These are phyloP conservation scores for Sporodiniella umbellata DNA, from an alignment of 371 early-diverging fungal species.

Conservation along the genomic window DNA sequence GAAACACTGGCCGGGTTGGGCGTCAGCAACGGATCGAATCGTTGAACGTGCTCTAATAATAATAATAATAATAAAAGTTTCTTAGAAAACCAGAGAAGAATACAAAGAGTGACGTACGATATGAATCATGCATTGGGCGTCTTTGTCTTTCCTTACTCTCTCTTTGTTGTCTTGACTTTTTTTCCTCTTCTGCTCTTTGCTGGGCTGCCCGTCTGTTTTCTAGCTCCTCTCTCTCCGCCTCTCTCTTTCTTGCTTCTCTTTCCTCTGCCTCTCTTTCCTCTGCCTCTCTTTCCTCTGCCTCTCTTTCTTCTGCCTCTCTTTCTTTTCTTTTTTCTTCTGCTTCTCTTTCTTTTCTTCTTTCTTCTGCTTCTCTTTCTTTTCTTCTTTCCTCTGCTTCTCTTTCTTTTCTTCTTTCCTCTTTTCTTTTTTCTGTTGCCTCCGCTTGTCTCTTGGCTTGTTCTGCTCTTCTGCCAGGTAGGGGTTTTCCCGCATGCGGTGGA, in stretches of 20 bases:
- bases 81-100: neutral
- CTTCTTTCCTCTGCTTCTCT: conserved; percentile 22
- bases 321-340: conserved; percentile 10
- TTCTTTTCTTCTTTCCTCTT: conserved; percentile 14
- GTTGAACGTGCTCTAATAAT: neutral
- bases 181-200: neutral
- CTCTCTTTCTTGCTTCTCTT: conserved; percentile 12
- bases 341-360: conserved; percentile 17
- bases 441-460: conserved; percentile 11
- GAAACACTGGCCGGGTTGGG: neutral
- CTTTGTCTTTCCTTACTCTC: neutral
- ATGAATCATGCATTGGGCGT: no score
- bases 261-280: conserved; percentile 1
- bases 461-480: conserved; percentile 5
- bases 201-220: neutral
- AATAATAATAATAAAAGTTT: neutral
- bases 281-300: conserved; percentile 19
- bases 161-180: neutral
- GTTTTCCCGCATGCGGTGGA: no score
- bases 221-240: conserved; percentile 11
- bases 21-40: neutral
- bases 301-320: conserved; percentile 19
- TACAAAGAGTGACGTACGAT: no score
- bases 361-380: conserved; percentile 26
- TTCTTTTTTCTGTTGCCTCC: conserved; percentile 16